Percentiles rank a stretch among this genome's conserved stretches.
Evolutionary conservation across 148 eudicot species (phyloP).

Genomic region (Chenopodium album): DNA sequence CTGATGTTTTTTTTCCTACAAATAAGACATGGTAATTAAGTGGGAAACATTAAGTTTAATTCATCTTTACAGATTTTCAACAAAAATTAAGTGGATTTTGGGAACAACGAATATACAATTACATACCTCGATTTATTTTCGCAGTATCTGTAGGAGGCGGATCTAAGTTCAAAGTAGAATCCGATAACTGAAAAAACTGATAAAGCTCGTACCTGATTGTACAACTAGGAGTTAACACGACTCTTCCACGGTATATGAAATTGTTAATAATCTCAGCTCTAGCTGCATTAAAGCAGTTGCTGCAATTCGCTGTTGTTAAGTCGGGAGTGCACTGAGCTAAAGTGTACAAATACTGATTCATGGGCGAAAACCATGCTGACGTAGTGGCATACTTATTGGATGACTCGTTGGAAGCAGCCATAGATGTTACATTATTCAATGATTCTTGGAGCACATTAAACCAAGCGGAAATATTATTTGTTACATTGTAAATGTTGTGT

Average conservation of each 20-base stretch:
- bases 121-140: too few relatives aligned
- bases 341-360: neutral
- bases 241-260: conserved; percentile 3
- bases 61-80: too few relatives aligned
- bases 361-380: conserved; percentile 5
- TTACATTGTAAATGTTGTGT: neutral
- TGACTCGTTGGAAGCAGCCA: neutral
- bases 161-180: too few relatives aligned
- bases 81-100: too few relatives aligned
- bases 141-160: too few relatives aligned
- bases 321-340: conserved; percentile 32
- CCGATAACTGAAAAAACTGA: neutral
- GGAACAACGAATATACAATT: too few relatives aligned
- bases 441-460: neutral
- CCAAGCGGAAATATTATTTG: neutral
- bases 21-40: neutral
- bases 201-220: conserved; percentile 20
- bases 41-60: too few relatives aligned
- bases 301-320: conserved; percentile 7
- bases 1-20: neutral
- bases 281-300: conserved; percentile 1
- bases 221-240: conserved; percentile 17
- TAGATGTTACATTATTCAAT: neutral
- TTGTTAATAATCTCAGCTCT: neutral
- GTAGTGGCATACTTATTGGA: conserved; percentile 22